Evolutionary conservation across 2,329 filamentous ascomycete species (phyloP), one percentile per base, ranked within the genome.

Genomic region (Mariannaea elegans): DNA sequence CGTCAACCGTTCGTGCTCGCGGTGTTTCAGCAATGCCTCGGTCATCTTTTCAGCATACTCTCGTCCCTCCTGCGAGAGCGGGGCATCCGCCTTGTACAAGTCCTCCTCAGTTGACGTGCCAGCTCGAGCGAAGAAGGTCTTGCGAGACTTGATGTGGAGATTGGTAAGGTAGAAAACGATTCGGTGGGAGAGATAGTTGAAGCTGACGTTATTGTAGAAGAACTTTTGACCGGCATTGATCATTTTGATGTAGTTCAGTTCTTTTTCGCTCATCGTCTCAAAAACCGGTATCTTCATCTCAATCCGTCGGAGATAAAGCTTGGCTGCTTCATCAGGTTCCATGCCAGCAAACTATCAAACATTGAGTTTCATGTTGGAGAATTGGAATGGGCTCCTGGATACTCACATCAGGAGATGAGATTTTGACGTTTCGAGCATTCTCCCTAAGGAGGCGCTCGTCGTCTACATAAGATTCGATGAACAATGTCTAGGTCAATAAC

Each of bases 161-260:
- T 99, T 99, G 72, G 97, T 92, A 45, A 99, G 87, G 76, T 98
- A 99, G 78, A 99, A 99, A 55, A 99, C 94, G 66, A 99, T 99
- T 61, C 95, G 89, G 75, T 99, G 94, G 1, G 94, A 97, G 29
- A 99, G 85, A 73, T 99, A 99, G 69, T 94, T 94, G 76, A 99
- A 98, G 72, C 90, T 94, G 74, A 95, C 92, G 67, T 98, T 97
- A 80, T 99, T 99, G 77, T 98, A 94, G 69, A 94, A 90, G 72
- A 99, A 90, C 67, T 93, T 89, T 72, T 94, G 88, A 42, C 95
- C 95, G 7, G 95, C 95, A 69, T 99, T 99, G 75, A 98, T 97
- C 94, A 99, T 97, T 81, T 97, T 97, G 80, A 99, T 94, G 79
- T 94, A 99, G 75, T 98, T 97, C 64, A 99, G 84, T 66, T 98